These are phyloP conservation scores for Buxus sempervirens DNA, from an alignment of 164 flowering plant species.

Conservation along the genomic window DNA sequence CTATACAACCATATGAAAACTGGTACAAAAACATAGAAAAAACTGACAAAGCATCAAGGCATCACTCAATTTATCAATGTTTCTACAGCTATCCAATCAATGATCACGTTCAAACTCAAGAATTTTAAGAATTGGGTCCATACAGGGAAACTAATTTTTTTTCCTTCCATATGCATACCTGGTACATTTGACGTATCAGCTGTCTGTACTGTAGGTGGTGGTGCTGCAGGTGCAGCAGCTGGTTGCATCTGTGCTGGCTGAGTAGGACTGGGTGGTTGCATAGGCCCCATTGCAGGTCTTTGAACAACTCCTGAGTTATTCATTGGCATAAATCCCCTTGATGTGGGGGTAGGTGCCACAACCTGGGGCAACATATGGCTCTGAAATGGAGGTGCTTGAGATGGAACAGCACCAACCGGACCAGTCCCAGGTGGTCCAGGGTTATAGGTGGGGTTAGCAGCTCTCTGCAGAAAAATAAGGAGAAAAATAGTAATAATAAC, in stretches of 20 bases:
- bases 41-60: too few relatives aligned
- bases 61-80: too few relatives aligned
- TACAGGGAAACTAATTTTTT: too few relatives aligned
- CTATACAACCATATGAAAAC: too few relatives aligned
- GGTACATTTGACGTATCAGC: constrained; percentile 92
- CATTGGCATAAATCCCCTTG: constrained; percentile 66
- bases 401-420: constrained; percentile 38
- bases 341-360: constrained; percentile 44
- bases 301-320: constrained; percentile 46
- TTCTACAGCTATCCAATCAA: too few relatives aligned
- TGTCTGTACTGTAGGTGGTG: constrained; percentile 92
- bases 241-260: constrained; percentile 43
- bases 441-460: constrained; percentile 42
- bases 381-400: constrained; percentile 39
- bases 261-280: constrained; percentile 71
- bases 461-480: not conserved
- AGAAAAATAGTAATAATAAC: too few relatives aligned
- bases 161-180: constrained; percentile 48
- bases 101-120: too few relatives aligned
- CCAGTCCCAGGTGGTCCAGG: constrained; percentile 40
- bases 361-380: constrained; percentile 52
- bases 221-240: constrained; percentile 55
- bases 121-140: too few relatives aligned
- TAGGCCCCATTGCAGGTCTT: constrained; percentile 46
- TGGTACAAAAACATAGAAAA: too few relatives aligned